Base-by-base conservation (phyloP, 192 early-diverging fungal species). In the Coemansia furcata region DNA sequence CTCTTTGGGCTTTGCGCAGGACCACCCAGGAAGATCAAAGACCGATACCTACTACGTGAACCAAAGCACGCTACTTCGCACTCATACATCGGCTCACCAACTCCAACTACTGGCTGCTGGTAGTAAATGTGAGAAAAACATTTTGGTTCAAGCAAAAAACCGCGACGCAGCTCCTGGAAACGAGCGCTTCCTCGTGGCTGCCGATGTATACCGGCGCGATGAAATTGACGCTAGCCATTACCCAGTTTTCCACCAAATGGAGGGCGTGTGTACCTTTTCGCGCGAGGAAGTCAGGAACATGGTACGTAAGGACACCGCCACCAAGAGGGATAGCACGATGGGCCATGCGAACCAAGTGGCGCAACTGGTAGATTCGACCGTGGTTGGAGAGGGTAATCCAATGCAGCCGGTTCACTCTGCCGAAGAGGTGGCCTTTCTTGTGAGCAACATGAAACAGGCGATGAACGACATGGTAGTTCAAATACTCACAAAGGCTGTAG, bases 221-320 rank as follows among this genome's bases (percentile, higher is more conserved):
- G 97, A 99, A 71, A 95, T 99, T 65, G 95, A 99, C 68, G 85
- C 89, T 6, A 91, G 87, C 62, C 97, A 99, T 70, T 99, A 98
- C 75, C 97, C 97, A 0, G 94, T 94, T 5, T 99, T 99, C 75
- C 97, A 99, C 68, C 97, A 99, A 75, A 97, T 99, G 90, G 97
- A 99, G 68, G 97, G 95, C 7, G 89, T 95, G 35, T 88, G 90
- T 36, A 74, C 80, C 21, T 77, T 85, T 60, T 68, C 73, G 38
- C 78, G 72, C 9, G 47, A 44, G 1, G 83, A 80, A 61, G 49
- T 80, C 19, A 57, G 38, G 1, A 61, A 73, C 46, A 62, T 59
- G 39, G 17, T 69, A 21, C 61, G 23, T 3, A 21, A 19, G 21
- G 33, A 14, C 43, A 32, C 38, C 21, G 9, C 39, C 10, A 14